Conservation (phyloP, 306 rosid species). For the Cucurbita pepo region DNA sequence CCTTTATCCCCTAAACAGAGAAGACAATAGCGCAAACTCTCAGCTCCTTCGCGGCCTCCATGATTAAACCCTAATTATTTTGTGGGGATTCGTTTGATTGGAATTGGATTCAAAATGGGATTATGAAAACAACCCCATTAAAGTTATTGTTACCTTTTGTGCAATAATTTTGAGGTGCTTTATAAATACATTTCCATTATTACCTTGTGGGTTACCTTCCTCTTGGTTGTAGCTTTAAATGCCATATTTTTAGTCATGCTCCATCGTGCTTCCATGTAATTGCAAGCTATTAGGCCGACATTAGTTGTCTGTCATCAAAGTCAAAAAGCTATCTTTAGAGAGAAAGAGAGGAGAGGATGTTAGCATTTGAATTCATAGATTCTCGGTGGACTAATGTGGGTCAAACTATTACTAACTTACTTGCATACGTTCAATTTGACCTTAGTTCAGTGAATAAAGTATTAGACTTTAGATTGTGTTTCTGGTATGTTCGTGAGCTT, state of each 20-base stretch:
- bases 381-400: too few species aligned
- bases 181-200: not conserved
- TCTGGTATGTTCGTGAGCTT: too few species aligned
- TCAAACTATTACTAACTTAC: too few species aligned
- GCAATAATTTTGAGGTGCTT: constrained; percentile 5
- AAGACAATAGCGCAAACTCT: not conserved
- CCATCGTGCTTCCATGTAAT: constrained; percentile 4
- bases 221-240: not conserved
- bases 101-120: not conserved
- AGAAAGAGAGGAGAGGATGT: not conserved
- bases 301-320: not conserved
- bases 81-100: not conserved
- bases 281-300: not conserved
- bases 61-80: not conserved
- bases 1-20: not conserved
- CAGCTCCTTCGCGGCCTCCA: not conserved
- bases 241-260: not conserved
- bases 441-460: too few species aligned
- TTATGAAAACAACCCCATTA: constrained; percentile 7
- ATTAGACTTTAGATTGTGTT: too few species aligned
- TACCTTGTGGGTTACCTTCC: not conserved
- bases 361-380: too few species aligned
- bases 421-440: too few species aligned
- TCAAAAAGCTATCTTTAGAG: not conserved
- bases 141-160: not conserved